phyloP scores from a whole-genome alignment of 371 early-diverging fungal genomes.

The Dichotomocladium elegans region DNA sequence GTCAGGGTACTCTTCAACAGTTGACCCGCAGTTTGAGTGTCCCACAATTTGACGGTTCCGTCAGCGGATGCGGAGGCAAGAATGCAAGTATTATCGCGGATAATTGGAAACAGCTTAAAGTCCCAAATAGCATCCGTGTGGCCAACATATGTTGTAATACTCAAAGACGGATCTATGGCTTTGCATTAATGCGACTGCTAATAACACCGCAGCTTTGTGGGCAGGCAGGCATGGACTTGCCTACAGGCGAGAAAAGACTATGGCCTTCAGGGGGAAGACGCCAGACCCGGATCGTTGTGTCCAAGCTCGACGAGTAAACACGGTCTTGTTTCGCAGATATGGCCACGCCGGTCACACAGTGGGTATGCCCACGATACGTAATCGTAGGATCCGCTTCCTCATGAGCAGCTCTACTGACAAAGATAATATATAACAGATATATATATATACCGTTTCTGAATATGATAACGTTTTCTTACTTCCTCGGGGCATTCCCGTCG shows the following conservation, averaged over 20 bases:
- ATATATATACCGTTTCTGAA: neutral
- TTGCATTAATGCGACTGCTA: no score
- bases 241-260: conserved; percentile 52
- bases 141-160: conserved; percentile 63
- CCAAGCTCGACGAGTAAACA: conserved; percentile 73
- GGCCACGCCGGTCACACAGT: conserved; percentile 64
- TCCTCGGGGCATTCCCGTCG: conserved; percentile 31
- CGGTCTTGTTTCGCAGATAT: conserved; percentile 56
- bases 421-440: neutral
- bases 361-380: conserved; percentile 81
- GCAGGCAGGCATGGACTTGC: conserved; percentile 25
- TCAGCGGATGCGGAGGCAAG: conserved; percentile 82
- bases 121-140: conserved; percentile 90
- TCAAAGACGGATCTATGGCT: conserved; percentile 57
- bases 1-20: conserved; percentile 49
- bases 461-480: conserved; percentile 22
- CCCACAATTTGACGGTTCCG: conserved; percentile 83
- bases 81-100: conserved; percentile 27
- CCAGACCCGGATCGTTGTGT: conserved; percentile 76
- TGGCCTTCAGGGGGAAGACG: conserved; percentile 58
- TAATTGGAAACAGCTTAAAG: conserved; percentile 61
- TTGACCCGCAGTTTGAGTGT: conserved; percentile 45
- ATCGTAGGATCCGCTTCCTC: conserved; percentile 69
- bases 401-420: conserved; percentile 6
- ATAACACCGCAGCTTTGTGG: no score